Evolutionary conservation across 352 stramenopile species (phyloP), one percentile per base, ranked within the genome.

Genomic region (Phytophthora pseudosyringae): DNA sequence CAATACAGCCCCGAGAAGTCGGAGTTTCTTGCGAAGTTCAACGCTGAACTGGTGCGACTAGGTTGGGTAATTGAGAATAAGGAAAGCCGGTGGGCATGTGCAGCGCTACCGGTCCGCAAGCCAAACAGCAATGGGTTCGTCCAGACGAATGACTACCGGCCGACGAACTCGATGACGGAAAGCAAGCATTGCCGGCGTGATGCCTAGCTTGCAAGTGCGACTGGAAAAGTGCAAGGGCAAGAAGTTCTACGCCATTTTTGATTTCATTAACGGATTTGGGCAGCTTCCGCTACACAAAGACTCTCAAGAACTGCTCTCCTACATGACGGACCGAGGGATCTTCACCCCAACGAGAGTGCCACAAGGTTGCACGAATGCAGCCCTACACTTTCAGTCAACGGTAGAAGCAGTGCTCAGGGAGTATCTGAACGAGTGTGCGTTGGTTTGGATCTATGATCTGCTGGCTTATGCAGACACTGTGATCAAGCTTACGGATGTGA

Each of bases 1-100:
- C 52, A 60, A 13, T 60, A 60, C 31, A 60, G 39, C 48, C 48
- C 48, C 5, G 33, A 56, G 32, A 56, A 45, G 21, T 56, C 48
- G 6, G 32, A 46, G 25, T 60, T 60, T 32, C 2, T 60, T 0
- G 52, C 28, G 3, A 36, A 32, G 15, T 60, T 60, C 18, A 51
- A 60, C 29, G 18, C 15, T 3, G 18, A 60, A 16, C 31, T 50
- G 6, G 40, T 52, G 8, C 4, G 7, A 15, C 18, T 60, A 2
- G 52, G 39, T 3, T 51, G 52, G 52, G 52, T 60, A 2, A 4
- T 25, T 8, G 52, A 60, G 31, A 60, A 60, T n/a, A 43, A 36
- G n/a, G 26, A 38, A 25, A 57, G 56, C 7, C 33, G 46, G 1
- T 64, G 45, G 46, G 8, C 3, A 13, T 51, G 38, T 45, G 10